Evolutionary conservation across 257 asterid species (phyloP).

Genomic region (Euphrasia confusa): DNA sequence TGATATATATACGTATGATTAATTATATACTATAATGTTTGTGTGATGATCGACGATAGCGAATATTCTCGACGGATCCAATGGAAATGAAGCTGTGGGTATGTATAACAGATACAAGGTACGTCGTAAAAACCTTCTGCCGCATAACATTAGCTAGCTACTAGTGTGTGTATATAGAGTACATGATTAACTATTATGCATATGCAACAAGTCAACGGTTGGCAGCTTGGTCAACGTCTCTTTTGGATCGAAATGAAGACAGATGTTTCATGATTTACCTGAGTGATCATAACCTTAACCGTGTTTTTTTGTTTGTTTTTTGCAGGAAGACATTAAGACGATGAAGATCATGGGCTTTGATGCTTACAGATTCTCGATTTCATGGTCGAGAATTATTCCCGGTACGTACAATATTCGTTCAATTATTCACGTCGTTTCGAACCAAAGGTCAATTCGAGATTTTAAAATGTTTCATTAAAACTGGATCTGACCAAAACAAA

Average conservation of each 20-base stretch:
- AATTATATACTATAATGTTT: background rate
- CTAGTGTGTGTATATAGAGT: no score
- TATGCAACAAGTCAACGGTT: no score
- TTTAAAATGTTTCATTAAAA: no score
- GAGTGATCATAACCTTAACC: no score
- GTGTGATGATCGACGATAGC: background rate
- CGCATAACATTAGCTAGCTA: no score
- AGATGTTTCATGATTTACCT: no score
- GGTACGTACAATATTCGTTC: background rate
- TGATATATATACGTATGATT: no score
- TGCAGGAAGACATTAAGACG: slow-evolving; percentile 20
- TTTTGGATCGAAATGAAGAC: no score
- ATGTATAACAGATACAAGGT: slow-evolving; percentile 18
- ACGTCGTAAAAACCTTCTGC: background rate
- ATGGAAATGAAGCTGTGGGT: slow-evolving; percentile 37
- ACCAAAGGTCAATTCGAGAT: no score
- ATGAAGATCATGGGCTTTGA: slow-evolving; percentile 22
- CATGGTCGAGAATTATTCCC: slow-evolving; percentile 26
- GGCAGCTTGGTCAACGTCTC: no score
- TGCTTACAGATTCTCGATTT: slow-evolving; percentile 24
- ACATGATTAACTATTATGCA: no score
- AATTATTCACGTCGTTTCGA: background rate
- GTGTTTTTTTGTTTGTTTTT: background rate
- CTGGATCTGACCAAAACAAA: no score
- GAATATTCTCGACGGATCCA: slow-evolving; percentile 17